phyloP scores from a whole-genome alignment of 257 asterid genomes.

The Solanum ossicruentum region DNA sequence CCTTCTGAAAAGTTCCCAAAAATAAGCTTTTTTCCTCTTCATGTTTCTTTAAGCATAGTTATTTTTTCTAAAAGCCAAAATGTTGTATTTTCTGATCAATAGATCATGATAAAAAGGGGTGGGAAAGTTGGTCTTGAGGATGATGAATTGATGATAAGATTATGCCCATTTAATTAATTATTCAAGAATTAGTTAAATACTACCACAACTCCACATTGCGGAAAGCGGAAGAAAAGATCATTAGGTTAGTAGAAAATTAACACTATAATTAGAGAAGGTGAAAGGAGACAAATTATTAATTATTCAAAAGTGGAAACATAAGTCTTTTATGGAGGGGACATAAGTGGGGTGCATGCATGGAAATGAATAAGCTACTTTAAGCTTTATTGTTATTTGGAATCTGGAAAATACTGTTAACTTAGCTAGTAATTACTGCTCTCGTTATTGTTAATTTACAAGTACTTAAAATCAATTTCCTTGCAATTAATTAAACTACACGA shows the following conservation, averaged over 20 bases:
- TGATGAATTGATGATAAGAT: neutral
- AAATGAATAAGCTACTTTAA: neutral
- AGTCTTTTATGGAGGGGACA: neutral
- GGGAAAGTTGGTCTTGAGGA: neutral
- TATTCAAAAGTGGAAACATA: neutral
- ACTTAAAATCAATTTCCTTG: neutral
- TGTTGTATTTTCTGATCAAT: neutral
- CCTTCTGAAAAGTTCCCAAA: slow-evolving; percentile 1
- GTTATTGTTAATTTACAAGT: neutral
- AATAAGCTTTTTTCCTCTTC: neutral
- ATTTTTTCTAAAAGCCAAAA: neutral
- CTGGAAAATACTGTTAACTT: neutral
- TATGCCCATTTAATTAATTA: neutral
- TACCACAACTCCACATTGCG: neutral
- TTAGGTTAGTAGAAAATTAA: neutral
- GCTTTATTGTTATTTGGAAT: neutral
- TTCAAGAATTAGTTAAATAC: neutral
- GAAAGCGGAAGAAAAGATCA: neutral
- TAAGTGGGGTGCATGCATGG: neutral
- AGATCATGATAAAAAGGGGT: neutral
- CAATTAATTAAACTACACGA: neutral
- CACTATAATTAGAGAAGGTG: neutral
- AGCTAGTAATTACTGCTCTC: neutral
- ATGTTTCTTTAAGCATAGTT: neutral
- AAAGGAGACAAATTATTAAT: neutral